These are phyloP conservation scores for Tylopilus balloui DNA, from an alignment of 768 basidiomycete species.

Conservation along the genomic window DNA sequence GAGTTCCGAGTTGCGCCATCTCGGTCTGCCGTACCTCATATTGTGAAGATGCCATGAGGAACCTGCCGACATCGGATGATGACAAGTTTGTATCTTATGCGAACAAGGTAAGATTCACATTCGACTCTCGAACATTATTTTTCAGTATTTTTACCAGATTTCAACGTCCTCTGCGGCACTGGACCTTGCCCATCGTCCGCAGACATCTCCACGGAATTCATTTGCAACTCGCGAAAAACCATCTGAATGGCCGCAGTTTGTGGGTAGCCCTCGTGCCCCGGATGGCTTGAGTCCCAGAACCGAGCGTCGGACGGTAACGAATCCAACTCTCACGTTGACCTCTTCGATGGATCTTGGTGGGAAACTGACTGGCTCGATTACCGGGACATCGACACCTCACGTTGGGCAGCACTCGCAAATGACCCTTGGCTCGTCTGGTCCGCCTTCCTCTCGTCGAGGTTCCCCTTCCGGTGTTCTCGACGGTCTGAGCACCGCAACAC, in stretches of 20 bases:
- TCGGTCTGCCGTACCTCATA: conserved; percentile 15
- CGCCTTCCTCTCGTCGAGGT: conserved; percentile 62
- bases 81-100: conserved; percentile 74
- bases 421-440: conserved; percentile 29
- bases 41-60: conserved; percentile 74
- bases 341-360: conserved; percentile 48
- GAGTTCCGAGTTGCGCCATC: conserved; percentile 29
- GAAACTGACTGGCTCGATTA: conserved; percentile 44
- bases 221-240: conserved; percentile 63
- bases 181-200: conserved; percentile 86
- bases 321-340: conserved; percentile 64
- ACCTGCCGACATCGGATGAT: conserved; percentile 83
- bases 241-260: conserved; percentile 94
- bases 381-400: conserved; percentile 62
- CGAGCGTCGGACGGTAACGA: conserved; percentile 71
- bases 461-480: conserved; percentile 70
- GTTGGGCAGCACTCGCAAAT: conserved; percentile 57
- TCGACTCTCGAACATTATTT: conserved; percentile 1
- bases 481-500: conserved; percentile 53
- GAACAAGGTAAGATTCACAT: conserved; percentile 49
- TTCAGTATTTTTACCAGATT: conserved; percentile 41
- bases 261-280: conserved; percentile 54
- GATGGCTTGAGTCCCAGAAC: conserved; percentile 51
- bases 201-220: conserved; percentile 66
- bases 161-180: conserved; percentile 88